Evolutionary conservation across 2,329 filamentous ascomycete species (phyloP).

Genomic region (Aspergillus sp.): DNA sequence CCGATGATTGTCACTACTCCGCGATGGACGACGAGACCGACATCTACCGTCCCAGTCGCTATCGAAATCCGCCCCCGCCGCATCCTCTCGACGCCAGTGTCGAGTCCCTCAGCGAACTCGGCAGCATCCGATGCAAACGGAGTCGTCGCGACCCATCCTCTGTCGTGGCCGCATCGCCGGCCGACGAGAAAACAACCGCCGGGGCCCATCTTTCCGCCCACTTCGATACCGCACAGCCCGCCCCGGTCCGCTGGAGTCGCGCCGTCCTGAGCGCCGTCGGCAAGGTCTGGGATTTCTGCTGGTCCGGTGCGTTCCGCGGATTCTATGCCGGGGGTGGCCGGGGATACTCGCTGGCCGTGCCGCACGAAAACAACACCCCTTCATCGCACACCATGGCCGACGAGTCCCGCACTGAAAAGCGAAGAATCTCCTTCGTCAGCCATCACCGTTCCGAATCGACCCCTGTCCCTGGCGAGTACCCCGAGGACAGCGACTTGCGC

Average conservation of each 20-base stretch:
- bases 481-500: slow-evolving; percentile 51
- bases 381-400: not conserved
- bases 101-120: slow-evolving; percentile 21
- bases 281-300: slow-evolving; percentile 85
- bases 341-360: slow-evolving; percentile 60
- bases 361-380: slow-evolving; percentile 4
- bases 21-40: slow-evolving; percentile 9
- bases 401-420: slow-evolving; percentile 17
- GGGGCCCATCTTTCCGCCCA: slow-evolving; percentile 12
- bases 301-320: slow-evolving; percentile 66
- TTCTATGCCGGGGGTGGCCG: slow-evolving; percentile 83
- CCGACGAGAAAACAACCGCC: slow-evolving; percentile 7
- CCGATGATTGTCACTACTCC: slow-evolving; percentile 9
- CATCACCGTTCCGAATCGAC: slow-evolving; percentile 27
- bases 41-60: slow-evolving; percentile 45
- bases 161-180: slow-evolving; percentile 20
- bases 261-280: slow-evolving; percentile 49
- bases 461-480: slow-evolving; percentile 56
- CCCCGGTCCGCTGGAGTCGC: slow-evolving; percentile 37
- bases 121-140: slow-evolving; percentile 29
- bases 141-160: slow-evolving; percentile 31
- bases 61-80: slow-evolving; percentile 29
- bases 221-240: slow-evolving; percentile 9
- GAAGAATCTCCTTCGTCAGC: not conserved
- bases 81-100: slow-evolving; percentile 27